Evolutionary conservation across 2,329 filamentous ascomycete species (phyloP).

Genomic region (Salinomyces thailandicus): DNA sequence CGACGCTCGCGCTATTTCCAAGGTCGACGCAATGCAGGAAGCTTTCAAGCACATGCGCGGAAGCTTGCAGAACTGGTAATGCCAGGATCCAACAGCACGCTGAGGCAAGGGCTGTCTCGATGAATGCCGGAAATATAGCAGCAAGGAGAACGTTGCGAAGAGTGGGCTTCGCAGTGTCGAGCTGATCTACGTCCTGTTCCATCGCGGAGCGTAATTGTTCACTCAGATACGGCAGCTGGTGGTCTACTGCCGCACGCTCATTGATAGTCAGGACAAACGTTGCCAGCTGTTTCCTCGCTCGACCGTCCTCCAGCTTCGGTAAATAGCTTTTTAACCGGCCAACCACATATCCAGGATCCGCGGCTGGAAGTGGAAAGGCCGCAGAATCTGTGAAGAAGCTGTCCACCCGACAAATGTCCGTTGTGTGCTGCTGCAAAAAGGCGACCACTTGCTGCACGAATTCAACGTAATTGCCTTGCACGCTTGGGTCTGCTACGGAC

Average conservation of each 20-base stretch:
- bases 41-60: conserved; percentile 32
- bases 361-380: conserved; percentile 49
- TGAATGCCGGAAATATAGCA: conserved; percentile 47
- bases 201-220: conserved; percentile 45
- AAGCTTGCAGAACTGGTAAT: conserved; percentile 42
- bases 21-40: conserved; percentile 38
- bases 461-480: conserved; percentile 46
- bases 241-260: conserved; percentile 48
- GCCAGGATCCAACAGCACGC: conserved; percentile 42
- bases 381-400: conserved; percentile 51
- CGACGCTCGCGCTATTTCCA: conserved; percentile 29
- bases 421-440: conserved; percentile 50
- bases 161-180: conserved; percentile 26
- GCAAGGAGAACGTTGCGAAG: conserved; percentile 44
- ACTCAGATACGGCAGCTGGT: conserved; percentile 47
- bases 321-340: conserved; percentile 50
- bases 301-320: conserved; percentile 39
- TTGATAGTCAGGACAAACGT: conserved; percentile 51
- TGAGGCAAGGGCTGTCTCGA: conserved; percentile 38
- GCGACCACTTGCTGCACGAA: conserved; percentile 52
- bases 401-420: conserved; percentile 47
- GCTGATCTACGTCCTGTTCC: conserved; percentile 33
- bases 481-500: conserved; percentile 13
- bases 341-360: conserved; percentile 53
- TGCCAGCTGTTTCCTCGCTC: conserved; percentile 44